Evolutionary conservation across 257 asterid species (phyloP), one percentile per base, ranked within the genome.

Genomic region (Lantana camara): DNA sequence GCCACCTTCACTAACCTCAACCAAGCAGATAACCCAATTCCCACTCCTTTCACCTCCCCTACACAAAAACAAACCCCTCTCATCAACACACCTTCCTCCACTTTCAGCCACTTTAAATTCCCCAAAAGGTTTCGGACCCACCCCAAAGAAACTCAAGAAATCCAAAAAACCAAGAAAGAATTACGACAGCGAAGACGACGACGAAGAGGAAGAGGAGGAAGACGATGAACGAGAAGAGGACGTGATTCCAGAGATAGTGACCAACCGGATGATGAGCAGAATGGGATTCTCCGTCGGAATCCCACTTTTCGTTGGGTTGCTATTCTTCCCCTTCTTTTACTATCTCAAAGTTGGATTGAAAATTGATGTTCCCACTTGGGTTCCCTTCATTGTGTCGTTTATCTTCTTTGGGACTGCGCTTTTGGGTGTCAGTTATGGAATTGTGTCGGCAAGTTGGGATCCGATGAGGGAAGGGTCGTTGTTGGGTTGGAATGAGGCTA

Each of bases 361-460:
- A 67, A 83, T 90, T 30, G 99, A 94, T 76, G 86, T 94, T 48
- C 99, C 99, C 14, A 81, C 82, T 7, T 94, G 97, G 97, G 71
- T 90, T 23, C 96, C 99, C 27, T 76, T 94, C 62, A 80, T 94
- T 14, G 96, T 94, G 62, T 90, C 99, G 3, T 94, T 94, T 40
- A 9, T 88, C 47, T 94, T 86, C 85, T 94, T 88, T 47, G 99
- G 99, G 40, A 80, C 90, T 1, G 97, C 97, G 4, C 85, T 90
- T 8, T 32, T 74, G 65, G 99, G 99, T 56, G 81, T 93, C 22
- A 90, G 97, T 71, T 93, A 93, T 68, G 99, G 96, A 32, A 90
- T 93, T 61, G 99, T 93, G 65, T 93, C 99, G 14, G 78, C 99
- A 14, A 93, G 99, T 76, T 93, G 99, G 99, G 99, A 93, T 78